phyloP scores from a whole-genome alignment of 2,329 filamentous ascomycete species.

The Plenodomus biglobosus region DNA sequence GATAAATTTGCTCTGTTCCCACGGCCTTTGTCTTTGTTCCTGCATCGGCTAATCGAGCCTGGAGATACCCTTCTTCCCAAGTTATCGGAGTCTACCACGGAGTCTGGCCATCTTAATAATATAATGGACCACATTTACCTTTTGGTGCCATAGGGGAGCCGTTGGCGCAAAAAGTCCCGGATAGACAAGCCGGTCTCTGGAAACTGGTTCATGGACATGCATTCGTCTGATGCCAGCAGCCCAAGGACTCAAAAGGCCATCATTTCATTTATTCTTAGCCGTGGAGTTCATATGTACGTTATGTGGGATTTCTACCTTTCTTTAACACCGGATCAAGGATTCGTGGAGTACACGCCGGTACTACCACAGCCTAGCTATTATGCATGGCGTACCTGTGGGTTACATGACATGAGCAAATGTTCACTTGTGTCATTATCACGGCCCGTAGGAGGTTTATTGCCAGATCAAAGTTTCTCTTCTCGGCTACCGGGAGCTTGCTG shows the following conservation, averaged over 20 bases:
- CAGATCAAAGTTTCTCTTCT: constrained; percentile 8
- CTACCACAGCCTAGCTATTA: constrained; percentile 3
- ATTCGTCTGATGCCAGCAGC: constrained; percentile 11
- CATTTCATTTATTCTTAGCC: constrained; percentile 14
- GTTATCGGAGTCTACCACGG: constrained; percentile 37
- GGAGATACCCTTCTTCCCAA: constrained; percentile 41
- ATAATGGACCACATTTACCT: constrained; percentile 30
- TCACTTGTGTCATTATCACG: not conserved
- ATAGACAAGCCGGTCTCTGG: constrained; percentile 24
- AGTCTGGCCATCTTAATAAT: constrained; percentile 30
- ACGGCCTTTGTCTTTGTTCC: constrained; percentile 32
- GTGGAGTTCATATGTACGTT: constrained; percentile 20
- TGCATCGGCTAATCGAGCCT: constrained; percentile 34
- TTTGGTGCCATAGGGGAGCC: constrained; percentile 28
- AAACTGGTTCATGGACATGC: constrained; percentile 18
- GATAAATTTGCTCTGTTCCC: constrained; percentile 31
- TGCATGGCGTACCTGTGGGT: not conserved
- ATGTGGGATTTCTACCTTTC: constrained; percentile 11
- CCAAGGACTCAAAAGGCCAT: constrained; percentile 14
- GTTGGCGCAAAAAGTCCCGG: constrained; percentile 31
- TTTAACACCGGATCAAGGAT: constrained; percentile 6
- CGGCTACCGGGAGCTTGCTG: constrained; percentile 14
- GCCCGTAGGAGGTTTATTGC: not conserved
- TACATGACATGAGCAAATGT: not conserved
- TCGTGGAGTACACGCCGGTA: constrained; percentile 8